Percentiles rank a stretch among this genome's conserved stretches.
These are phyloP conservation scores for Boletus coccyginus DNA, from an alignment of 768 basidiomycete species.

Conservation along the genomic window DNA sequence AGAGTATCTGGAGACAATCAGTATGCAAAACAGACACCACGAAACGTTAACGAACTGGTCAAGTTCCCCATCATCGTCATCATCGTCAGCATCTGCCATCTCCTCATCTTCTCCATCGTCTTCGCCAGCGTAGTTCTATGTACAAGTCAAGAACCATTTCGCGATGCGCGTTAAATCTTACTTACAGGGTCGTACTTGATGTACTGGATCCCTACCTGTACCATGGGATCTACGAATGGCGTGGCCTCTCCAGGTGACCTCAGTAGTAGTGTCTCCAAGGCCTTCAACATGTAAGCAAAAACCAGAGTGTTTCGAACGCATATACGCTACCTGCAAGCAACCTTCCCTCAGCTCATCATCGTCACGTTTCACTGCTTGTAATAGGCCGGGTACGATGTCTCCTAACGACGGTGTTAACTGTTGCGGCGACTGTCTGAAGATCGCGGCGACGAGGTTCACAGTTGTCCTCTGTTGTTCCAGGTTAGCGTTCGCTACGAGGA, in stretches of 20 bases:
- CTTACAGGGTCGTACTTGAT: constrained; percentile 92
- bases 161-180: background rate
- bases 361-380: constrained; percentile 66
- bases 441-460: constrained; percentile 74
- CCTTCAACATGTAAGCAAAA: constrained; percentile 34
- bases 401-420: constrained; percentile 60
- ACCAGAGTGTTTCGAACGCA: background rate
- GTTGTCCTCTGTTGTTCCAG: constrained; percentile 75
- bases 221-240: constrained; percentile 63
- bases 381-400: constrained; percentile 66
- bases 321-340: constrained; percentile 58
- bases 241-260: constrained; percentile 83
- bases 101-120: constrained; percentile 64
- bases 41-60: constrained; percentile 56
- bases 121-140: constrained; percentile 71
- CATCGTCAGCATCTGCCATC: constrained; percentile 58
- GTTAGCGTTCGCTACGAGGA: constrained; percentile 48
- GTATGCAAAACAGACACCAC: background rate
- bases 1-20: constrained; percentile 61
- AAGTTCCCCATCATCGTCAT: constrained; percentile 79
- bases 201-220: constrained; percentile 68
- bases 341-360: constrained; percentile 86
- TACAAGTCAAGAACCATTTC: constrained; percentile 8
- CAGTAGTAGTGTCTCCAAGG: constrained; percentile 81
- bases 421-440: constrained; percentile 70